These are phyloP conservation scores for Talaromyces proteolyticus DNA, from an alignment of 495 filamentous ascomycete genomes.

Conservation along the genomic window DNA sequence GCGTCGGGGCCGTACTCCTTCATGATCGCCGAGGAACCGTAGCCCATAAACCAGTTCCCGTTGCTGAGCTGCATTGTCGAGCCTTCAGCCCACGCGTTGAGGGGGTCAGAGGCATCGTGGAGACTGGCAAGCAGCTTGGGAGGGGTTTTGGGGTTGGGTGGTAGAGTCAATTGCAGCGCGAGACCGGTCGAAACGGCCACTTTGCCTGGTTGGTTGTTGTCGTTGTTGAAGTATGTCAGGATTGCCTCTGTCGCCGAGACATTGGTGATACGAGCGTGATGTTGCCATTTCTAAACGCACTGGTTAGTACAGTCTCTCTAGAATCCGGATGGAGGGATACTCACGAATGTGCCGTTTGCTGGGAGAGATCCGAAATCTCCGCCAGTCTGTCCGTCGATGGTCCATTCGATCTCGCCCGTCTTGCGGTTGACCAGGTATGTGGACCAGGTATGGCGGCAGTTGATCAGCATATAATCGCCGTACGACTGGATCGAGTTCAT, in stretches of 20 bases:
- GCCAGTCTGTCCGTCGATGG: neutral
- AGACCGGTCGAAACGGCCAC: slow-evolving; percentile 9
- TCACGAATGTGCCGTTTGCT: neutral
- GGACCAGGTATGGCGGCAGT: slow-evolving; percentile 27
- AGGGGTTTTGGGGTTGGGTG: slow-evolving; percentile 10
- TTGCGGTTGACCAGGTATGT: slow-evolving; percentile 33
- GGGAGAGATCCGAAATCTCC: neutral
- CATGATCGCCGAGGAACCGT: slow-evolving; percentile 26
- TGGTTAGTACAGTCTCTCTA: neutral
- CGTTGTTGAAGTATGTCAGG: slow-evolving; percentile 16
- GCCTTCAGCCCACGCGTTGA: slow-evolving; percentile 26
- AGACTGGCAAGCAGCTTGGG: slow-evolving; percentile 9
- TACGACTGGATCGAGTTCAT: slow-evolving; percentile 31
- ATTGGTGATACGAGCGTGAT: slow-evolving; percentile 7
- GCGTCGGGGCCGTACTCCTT: slow-evolving; percentile 24
- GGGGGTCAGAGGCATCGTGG: slow-evolving; percentile 11
- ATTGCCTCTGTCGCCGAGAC: slow-evolving; percentile 10
- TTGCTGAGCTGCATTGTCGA: slow-evolving; percentile 20
- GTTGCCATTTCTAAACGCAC: slow-evolving; percentile 6
- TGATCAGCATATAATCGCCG: slow-evolving; percentile 32
- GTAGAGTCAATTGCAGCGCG: slow-evolving; percentile 10
- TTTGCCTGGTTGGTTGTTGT: slow-evolving; percentile 2
- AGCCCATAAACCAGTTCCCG: slow-evolving; percentile 32
- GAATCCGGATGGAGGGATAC: neutral
- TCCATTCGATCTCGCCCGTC: neutral